These are phyloP conservation scores for Coemansia sp. DNA, from an alignment of 192 early-diverging fungal genomes.

Conservation along the genomic window DNA sequence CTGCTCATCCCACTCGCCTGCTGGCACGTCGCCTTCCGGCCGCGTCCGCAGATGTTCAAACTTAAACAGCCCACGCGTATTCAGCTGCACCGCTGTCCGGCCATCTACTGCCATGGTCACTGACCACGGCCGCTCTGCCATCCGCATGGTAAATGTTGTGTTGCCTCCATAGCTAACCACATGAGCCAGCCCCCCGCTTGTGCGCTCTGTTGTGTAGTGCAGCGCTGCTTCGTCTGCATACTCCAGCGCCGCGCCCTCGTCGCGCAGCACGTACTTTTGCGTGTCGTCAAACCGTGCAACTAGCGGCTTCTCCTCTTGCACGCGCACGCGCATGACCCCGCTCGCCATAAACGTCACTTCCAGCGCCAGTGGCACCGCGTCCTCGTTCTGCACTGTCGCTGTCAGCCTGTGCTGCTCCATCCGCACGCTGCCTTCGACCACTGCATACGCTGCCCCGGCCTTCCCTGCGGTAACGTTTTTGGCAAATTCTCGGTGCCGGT, in stretches of 20 bases:
- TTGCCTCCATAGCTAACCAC: conserved; percentile 24
- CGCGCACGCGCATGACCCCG: conserved; percentile 59
- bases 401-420: conserved; percentile 48
- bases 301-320: conserved; percentile 66
- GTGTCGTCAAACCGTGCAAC: conserved; percentile 69
- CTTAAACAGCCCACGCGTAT: conserved; percentile 78
- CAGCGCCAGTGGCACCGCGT: conserved; percentile 37
- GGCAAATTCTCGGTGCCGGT: conserved; percentile 82
- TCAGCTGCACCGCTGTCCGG: conserved; percentile 65
- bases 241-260: conserved; percentile 29
- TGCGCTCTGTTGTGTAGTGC: conserved; percentile 13
- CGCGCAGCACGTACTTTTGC: conserved; percentile 56
- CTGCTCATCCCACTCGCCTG: conserved; percentile 81
- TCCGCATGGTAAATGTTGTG: conserved; percentile 29
- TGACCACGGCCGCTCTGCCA: conserved; percentile 46
- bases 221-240: conserved; percentile 30
- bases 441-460: conserved; percentile 47
- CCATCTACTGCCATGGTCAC: conserved; percentile 31
- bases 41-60: conserved; percentile 68
- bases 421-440: conserved; percentile 60
- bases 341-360: conserved; percentile 56
- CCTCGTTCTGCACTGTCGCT: conserved; percentile 25
- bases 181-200: conserved; percentile 14
- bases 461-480: conserved; percentile 55
- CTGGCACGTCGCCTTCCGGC: conserved; percentile 43